Evolutionary conservation across 129 eudicot species (phyloP), one percentile per base, ranked within the genome.

Genomic region (Artemisia argyi): DNA sequence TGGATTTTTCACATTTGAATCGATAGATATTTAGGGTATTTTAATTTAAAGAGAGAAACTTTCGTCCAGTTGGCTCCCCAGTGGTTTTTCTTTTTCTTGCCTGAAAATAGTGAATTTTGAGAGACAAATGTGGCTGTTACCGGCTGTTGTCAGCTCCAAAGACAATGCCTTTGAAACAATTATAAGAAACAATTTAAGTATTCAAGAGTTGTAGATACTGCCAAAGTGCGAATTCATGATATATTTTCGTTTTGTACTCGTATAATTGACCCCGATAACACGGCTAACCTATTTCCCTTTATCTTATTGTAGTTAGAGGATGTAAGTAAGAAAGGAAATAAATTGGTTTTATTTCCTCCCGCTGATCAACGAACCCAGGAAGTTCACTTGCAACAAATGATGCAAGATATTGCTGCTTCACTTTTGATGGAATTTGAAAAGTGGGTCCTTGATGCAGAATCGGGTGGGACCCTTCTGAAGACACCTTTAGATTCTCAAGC

Each of bases 401-500:
- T 90, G 90, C 98, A 94, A 86, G 98, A 94, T 71, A 82, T 94
- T 65, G 98, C 98, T 62, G 98, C 97, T 66, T 94, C 97, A 54
- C 81, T 94, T 77, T 68, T 94, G 83, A 94, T 94, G 98, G 93
- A 86, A 73, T 94, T 94, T 65, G 98, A 94, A 76, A 90, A 94
- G 63, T 94, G 89, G 86, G 98, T 88, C 68, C 84, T 94, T 65
- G 79, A 81, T 69, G 97, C 97, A 18, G 96, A 94, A 81, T 88
- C 97, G 39, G 93, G 88, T 56, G 88, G 93, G 65, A 88, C 96
- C 48, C 90, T 94, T 83, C 80, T 94, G 63, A 94, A 94, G 88
- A 94, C 98, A 22, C 98, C 98, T 79, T 81, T 94, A 70, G 98
- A 94, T 86, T 87, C 97, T 79, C 98, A 94, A 94, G 97, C 97